Percentiles rank a stretch among this genome's conserved stretches.
phyloP scores from a whole-genome alignment of 768 basidiomycete genomes.

The Mycena metata region DNA sequence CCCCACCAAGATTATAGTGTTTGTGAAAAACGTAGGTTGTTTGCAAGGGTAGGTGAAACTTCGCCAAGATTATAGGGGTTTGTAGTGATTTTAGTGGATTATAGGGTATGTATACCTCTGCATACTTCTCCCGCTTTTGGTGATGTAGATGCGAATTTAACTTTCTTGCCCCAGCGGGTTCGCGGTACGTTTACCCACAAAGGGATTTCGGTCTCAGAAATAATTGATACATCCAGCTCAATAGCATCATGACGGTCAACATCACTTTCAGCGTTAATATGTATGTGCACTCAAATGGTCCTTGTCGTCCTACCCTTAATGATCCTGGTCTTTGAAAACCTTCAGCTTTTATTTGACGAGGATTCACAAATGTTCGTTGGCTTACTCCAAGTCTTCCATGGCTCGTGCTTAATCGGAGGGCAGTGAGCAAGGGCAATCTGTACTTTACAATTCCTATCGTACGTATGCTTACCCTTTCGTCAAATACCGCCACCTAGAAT shows the following conservation, averaged over 20 bases:
- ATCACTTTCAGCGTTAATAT: too few species aligned
- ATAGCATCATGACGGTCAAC: constrained; percentile 1
- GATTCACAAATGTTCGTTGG: constrained; percentile 15
- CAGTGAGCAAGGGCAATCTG: constrained; percentile 4
- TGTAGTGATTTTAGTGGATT: too few species aligned
- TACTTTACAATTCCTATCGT: constrained; percentile 13
- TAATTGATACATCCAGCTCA: neutral
- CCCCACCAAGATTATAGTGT: too few species aligned
- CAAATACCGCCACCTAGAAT: neutral
- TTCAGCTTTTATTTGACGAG: constrained; percentile 15
- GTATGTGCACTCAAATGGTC: too few species aligned
- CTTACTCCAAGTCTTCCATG: neutral
- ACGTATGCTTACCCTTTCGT: constrained; percentile 1
- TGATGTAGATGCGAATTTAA: neutral
- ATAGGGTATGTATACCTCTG: too few species aligned
- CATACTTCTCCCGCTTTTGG: too few species aligned
- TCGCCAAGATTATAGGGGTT: too few species aligned
- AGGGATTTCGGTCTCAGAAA: neutral
- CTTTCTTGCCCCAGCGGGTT: neutral
- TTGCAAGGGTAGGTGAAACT: too few species aligned
- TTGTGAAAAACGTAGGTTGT: too few species aligned
- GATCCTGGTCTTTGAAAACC: neutral
- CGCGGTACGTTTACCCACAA: neutral
- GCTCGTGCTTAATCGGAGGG: neutral
- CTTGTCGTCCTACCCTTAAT: too few species aligned